Base-by-base conservation (phyloP, 352 stramenopile genomes). In the Pythium grandisporangium region DNA sequence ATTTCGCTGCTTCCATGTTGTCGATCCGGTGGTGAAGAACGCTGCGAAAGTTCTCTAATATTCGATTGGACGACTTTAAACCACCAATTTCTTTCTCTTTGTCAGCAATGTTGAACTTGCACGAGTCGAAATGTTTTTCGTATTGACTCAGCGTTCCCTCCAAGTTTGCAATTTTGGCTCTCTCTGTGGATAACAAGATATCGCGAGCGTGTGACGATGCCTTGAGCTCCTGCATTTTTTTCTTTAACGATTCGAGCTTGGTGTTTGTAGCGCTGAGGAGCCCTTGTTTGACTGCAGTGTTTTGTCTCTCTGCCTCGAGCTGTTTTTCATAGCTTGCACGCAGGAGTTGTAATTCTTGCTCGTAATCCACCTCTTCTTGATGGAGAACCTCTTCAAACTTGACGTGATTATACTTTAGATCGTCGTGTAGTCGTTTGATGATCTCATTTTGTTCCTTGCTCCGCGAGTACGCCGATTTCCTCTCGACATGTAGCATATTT, bases 191-290 rank as follows among this genome's bases (percentile, higher is more conserved):
- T 1, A 92, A 45, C 19, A 92, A 42, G n/a, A 88, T 66, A 42
- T 92, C 75, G 5, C 67, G 62, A 29, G 68, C 69, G 12, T 83
- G 64, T 0, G 71, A 84, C 0, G 69, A 67, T 6, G 78, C 70
- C 45, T 89, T 89, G 8, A 92, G 53, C 45, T 92, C 78, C 34
- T 89, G 75, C 54, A 89, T 81, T 34, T 92, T 92, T 50, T 89
- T 92, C 35, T 84, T 69, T 7, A 89, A 53, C 6, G 73, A 81
- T 35, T 92, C 78, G 12, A 92, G 65, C 42, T 89, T 92, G 2
- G 71, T 92, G 50, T 70, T 86, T 0, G 70, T 72, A 35, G 75
- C 76, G 38, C 71, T 92, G 10, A 92, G 57, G 42, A 85, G 74
- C 0, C 72, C 77, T 42, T 92, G 73, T 37, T 88, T 89, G 29